Conservation (phyloP, 2,329 filamentous ascomycete genomes). For the Xylariaceae sp. region DNA sequence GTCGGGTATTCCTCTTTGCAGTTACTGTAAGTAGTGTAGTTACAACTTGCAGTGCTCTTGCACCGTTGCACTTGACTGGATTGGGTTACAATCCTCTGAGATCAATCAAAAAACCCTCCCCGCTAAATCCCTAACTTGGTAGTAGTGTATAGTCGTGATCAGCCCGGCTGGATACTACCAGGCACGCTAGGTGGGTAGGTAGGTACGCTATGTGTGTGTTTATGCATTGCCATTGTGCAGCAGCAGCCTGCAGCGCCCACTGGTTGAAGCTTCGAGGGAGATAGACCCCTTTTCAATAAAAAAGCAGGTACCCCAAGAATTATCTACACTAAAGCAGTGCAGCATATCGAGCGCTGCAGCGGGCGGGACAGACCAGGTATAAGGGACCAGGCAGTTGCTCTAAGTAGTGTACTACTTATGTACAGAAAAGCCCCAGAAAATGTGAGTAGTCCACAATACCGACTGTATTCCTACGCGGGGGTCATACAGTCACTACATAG, state of each 20-base stretch:
- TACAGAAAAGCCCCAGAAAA: too few relatives aligned
- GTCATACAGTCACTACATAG: too few relatives aligned
- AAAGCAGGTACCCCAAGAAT: not conserved
- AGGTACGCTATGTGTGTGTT: not conserved
- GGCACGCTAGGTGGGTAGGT: not conserved
- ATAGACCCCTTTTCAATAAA: not conserved
- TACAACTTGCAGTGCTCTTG: not conserved
- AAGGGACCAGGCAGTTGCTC: too few relatives aligned
- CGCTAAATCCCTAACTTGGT: not conserved
- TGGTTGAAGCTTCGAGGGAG: not conserved
- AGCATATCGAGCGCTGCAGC: not conserved
- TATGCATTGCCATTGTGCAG: conserved; percentile 1
- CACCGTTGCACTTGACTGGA: conserved; percentile 1
- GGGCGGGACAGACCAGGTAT: not conserved
- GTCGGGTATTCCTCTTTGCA: not conserved
- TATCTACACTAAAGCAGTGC: not conserved
- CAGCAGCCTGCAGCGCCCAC: not conserved
- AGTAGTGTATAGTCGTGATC: not conserved
- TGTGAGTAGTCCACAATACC: too few relatives aligned
- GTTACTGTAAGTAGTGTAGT: not conserved
- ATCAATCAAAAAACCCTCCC: conserved; percentile 2
- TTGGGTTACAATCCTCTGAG: not conserved
- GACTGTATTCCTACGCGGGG: too few relatives aligned
- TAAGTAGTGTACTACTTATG: too few relatives aligned
- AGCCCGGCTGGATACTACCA: not conserved